These are phyloP conservation scores for Bassia scoparia DNA, from an alignment of 148 eudicot species.

Conservation along the genomic window DNA sequence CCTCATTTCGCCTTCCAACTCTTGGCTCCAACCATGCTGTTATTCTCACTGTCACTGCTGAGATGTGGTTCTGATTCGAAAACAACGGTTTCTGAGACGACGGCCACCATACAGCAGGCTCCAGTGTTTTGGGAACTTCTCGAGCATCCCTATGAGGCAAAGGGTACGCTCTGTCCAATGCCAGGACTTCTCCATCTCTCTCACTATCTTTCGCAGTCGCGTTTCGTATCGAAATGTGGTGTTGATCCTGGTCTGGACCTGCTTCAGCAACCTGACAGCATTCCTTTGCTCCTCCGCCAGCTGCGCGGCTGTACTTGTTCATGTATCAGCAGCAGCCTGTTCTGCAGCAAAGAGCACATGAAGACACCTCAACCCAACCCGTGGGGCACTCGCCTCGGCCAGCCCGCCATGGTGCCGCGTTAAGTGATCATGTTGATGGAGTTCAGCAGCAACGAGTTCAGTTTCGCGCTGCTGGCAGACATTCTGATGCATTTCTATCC, in stretches of 20 bases:
- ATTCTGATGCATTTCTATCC: conserved; percentile 69
- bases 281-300: conserved; percentile 68
- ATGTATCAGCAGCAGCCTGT: conserved; percentile 49
- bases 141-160: conserved; percentile 63
- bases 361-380: conserved; percentile 34
- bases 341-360: conserved; percentile 41
- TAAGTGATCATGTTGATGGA: conserved; percentile 57
- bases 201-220: conserved; percentile 29
- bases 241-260: conserved; percentile 32
- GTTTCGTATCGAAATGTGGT: conserved; percentile 27
- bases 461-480: conserved; percentile 49
- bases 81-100: background rate
- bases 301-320: conserved; percentile 77
- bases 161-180: conserved; percentile 57
- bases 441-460: conserved; percentile 50
- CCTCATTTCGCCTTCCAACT: conserved; percentile 55
- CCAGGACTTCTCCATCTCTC: conserved; percentile 45
- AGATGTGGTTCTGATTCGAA: background rate
- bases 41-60: background rate
- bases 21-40: conserved; percentile 51
- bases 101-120: conserved; percentile 64
- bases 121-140: conserved; percentile 43
- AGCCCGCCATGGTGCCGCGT: conserved; percentile 58
- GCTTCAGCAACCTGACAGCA: conserved; percentile 46
- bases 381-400: conserved; percentile 16